Percentiles rank a stretch among this genome's conserved stretches.
These are phyloP conservation scores for Cryomyces minteri DNA, from an alignment of 495 filamentous ascomycete species.

Conservation along the genomic window DNA sequence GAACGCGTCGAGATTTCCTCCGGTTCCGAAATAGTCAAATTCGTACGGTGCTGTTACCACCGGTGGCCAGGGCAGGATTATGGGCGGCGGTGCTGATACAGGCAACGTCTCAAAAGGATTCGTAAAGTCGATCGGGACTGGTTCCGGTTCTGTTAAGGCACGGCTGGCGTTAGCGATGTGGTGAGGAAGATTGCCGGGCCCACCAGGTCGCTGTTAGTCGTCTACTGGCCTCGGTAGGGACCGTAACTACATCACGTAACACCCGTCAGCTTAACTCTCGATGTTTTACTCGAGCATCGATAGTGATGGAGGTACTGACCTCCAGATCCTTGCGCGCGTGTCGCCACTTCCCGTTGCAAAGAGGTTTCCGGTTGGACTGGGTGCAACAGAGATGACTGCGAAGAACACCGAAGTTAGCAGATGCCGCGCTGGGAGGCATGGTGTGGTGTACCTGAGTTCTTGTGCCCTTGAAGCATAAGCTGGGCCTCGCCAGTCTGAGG, in stretches of 20 bases:
- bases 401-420: not conserved
- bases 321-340: conserved; percentile 24
- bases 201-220: too few species aligned
- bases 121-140: too few species aligned
- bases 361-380: conserved; percentile 18
- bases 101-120: too few species aligned
- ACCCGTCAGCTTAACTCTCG: too few species aligned
- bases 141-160: too few species aligned
- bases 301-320: conserved; percentile 7
- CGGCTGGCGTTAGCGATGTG: too few species aligned
- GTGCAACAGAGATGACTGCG: conserved; percentile 25
- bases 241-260: not conserved
- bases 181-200: too few species aligned
- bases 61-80: too few species aligned
- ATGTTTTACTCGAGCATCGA: not conserved
- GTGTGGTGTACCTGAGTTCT: conserved; percentile 19
- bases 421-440: not conserved
- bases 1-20: too few species aligned
- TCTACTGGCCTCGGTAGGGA: not conserved
- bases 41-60: too few species aligned
- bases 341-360: conserved; percentile 27
- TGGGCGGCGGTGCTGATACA: too few species aligned
- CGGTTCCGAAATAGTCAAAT: too few species aligned
- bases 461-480: conserved; percentile 25
- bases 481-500: conserved; percentile 21